Base-by-base conservation (phyloP, 2,329 filamentous ascomycete species). In the Myotisia sp. region DNA sequence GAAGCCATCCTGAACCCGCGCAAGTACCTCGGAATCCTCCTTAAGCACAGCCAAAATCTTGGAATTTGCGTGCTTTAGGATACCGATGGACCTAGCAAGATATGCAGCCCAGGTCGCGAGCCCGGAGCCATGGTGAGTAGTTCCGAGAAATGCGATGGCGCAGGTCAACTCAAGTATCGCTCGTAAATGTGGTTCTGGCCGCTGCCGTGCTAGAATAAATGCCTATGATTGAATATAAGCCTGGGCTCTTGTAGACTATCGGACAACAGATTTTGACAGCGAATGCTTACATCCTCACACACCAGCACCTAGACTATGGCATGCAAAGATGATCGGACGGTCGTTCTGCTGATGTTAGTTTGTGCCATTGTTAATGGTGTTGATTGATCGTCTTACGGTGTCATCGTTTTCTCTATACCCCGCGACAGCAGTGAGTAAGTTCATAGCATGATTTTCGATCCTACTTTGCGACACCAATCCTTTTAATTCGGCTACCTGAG, bases 391-490 rank as follows among this genome's bases (percentile, higher is more conserved):
- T 8, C 22, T 24, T 3, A 24, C 22, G 8, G 22, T 24, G 3
- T 24, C 22, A 24, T 24, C 22, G 3, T 24, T 3, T 12, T 24
- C 19, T 27, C 33, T 19, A 8, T 27, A 22, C 5, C 14, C 16
- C 5, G 24, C 20, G 13, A 35, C 20, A 26, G 27, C 33, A 18
- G 17, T 17, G 3, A 35, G 24, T 21, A 35, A 16, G 16, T 29
- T 35, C 14, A 13, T 29, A 3, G 33, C 33, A 21, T 29, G 33
- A 3, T 35, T 24, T 2, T 12, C 21, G 3, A 35, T n/a, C 5
- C 33, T 9, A 26, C 29, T 29, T 3, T 22, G 20, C 14, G 13
- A 29, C 26, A 34, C 31, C 18, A 24, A 6, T 7, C 31, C 31
- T n/a, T n/a, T 2, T 16, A n/a, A 34, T n/a, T 26, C 23, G 6